Base-by-base conservation (phyloP, 2,329 filamentous ascomycete genomes). In the Stagonosporopsis tanaceti region DNA sequence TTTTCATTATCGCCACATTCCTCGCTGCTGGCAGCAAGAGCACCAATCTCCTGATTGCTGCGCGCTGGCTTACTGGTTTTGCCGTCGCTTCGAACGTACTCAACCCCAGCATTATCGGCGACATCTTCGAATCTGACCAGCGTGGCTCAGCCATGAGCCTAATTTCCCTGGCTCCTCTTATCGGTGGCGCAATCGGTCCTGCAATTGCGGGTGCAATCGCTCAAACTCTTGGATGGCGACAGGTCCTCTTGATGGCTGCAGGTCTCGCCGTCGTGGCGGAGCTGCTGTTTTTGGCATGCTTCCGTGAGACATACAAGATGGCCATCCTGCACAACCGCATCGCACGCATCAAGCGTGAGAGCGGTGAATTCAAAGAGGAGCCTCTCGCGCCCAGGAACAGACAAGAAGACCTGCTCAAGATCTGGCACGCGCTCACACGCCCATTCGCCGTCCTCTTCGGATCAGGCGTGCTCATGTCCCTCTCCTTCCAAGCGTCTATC, bases 51-150 rank as follows among this genome's bases (percentile, higher is more conserved):
- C 72, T 82, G 57, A 80, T 82, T 47, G 70, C 71, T 8, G 74
- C 77, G 0, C 64, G 80, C 37, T 78, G 78, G 62, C 73, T 83
- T 57, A 79, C 80, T 40, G 78, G 78, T 38, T 62, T 78, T 30
- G 73, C 77, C 39, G 80, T 82, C 5, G 76, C 79, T 20, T 76
- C 77, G 4, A 80, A 87, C 61, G 86, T 88, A 8, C 77, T 89
- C 17, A 86, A 83, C 60, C 87, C 87, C 0, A 84, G 86, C 24
- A 85, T 89, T 50, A 81, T 89, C 17, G 87, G 86, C 24, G 87
- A 89, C 68, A 83, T 89, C 61, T 88, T 88, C 66, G 72, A 76
- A 2, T 76, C 81, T 0, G 86, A 88, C 53, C 76, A 84, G 68
- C 78, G 86, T 15, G 87, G 86, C 24, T 79, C 80, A 0, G 82